Evolutionary conservation across 192 early-diverging fungal genomes (phyloP).

Genomic region (Coemansia sp.): DNA sequence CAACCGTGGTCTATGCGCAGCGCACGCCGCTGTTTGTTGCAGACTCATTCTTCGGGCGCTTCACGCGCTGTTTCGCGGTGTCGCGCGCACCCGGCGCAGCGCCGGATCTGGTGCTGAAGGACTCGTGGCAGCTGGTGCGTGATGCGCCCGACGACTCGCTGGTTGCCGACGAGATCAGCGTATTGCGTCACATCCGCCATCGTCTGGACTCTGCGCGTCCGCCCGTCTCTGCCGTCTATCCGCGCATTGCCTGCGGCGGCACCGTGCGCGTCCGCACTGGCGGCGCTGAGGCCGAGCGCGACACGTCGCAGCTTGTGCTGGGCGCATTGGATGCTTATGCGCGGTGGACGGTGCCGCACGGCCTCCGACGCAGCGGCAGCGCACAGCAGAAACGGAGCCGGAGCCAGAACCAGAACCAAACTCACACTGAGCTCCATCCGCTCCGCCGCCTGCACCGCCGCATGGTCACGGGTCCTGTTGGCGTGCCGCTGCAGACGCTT

Average conservation of each 20-base stretch:
- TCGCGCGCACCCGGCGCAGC: slow-evolving; percentile 11
- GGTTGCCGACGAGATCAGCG: slow-evolving; percentile 32
- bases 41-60: slow-evolving; percentile 45
- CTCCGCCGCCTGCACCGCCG: slow-evolving; percentile 41
- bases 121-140: slow-evolving; percentile 44
- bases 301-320: slow-evolving; percentile 39
- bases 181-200: slow-evolving; percentile 30
- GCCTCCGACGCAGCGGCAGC: slow-evolving; percentile 1
- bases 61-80: slow-evolving; percentile 44
- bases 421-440: not conserved
- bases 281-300: slow-evolving; percentile 15
- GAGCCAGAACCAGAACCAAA: not conserved
- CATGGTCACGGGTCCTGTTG: slow-evolving; percentile 46
- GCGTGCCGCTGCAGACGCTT: slow-evolving; percentile 31
- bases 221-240: slow-evolving; percentile 14
- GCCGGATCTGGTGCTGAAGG: slow-evolving; percentile 37
- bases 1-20: slow-evolving; percentile 24
- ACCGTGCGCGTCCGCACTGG: slow-evolving; percentile 26
- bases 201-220: slow-evolving; percentile 21
- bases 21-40: slow-evolving; percentile 34
- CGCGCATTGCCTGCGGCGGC: slow-evolving; percentile 38
- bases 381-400: not conserved
- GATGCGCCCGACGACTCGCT: not conserved
- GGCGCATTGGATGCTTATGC: slow-evolving; percentile 24
- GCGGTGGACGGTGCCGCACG: slow-evolving; percentile 48